A percentile compares a stretch with the other conserved stretches of the same genome.
These are phyloP conservation scores for Agrocybe pediades DNA, from an alignment of 768 basidiomycete genomes.

Conservation along the genomic window DNA sequence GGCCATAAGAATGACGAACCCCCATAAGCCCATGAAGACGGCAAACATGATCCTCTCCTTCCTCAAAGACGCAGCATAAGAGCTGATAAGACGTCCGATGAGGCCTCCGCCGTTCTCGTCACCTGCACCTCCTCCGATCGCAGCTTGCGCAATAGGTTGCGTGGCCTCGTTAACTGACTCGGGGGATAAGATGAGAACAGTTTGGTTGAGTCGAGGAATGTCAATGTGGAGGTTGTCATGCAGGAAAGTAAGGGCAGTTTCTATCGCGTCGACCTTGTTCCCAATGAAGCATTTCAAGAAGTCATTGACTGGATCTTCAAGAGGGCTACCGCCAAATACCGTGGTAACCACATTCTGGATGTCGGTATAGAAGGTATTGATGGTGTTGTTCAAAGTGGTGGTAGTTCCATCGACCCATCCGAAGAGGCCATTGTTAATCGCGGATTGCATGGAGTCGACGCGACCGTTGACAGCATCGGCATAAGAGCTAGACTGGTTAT, in stretches of 20 bases:
- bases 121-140: slow-evolving; percentile 59
- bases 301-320: slow-evolving; percentile 79
- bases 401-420: slow-evolving; percentile 96
- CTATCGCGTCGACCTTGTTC: slow-evolving; percentile 85
- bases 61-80: slow-evolving; percentile 71
- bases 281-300: slow-evolving; percentile 91
- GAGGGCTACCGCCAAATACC: slow-evolving; percentile 83
- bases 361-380: slow-evolving; percentile 85
- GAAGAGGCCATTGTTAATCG: slow-evolving; percentile 86
- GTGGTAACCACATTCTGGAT: slow-evolving; percentile 76
- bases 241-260: slow-evolving; percentile 88
- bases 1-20: slow-evolving; percentile 80
- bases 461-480: slow-evolving; percentile 76
- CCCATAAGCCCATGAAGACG: slow-evolving; percentile 86
- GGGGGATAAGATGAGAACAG: slow-evolving; percentile 77
- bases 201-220: slow-evolving; percentile 76
- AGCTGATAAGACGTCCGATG: slow-evolving; percentile 69
- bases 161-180: slow-evolving; percentile 71
- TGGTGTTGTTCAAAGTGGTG: slow-evolving; percentile 80
- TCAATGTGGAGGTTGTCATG: slow-evolving; percentile 83
- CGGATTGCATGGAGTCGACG: slow-evolving; percentile 68
- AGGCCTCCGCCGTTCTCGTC: slow-evolving; percentile 63
- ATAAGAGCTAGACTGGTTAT: slow-evolving; percentile 75
- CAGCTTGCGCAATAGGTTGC: slow-evolving; percentile 80
- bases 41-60: slow-evolving; percentile 84